Conservation (phyloP, 2,329 filamentous ascomycete genomes). For the Dothistroma pini region DNA sequence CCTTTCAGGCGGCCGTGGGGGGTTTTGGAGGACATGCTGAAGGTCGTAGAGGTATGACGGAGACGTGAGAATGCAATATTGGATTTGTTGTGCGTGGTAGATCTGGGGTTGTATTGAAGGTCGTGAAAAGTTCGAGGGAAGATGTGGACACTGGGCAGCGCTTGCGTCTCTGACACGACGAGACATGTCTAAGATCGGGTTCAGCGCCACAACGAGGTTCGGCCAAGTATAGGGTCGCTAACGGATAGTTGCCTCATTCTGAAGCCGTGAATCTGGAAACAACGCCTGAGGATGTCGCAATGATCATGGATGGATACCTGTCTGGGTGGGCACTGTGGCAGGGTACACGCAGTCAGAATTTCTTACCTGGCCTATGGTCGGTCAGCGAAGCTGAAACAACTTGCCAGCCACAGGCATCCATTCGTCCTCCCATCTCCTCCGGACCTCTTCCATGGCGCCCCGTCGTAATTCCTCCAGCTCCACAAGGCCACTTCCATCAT, state of each 20-base stretch:
- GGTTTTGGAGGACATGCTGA: background rate
- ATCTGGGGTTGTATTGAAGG: background rate
- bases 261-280: too few species aligned
- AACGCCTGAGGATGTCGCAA: too few species aligned
- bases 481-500: constrained; percentile 33
- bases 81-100: too few species aligned
- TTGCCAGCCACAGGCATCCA: constrained; percentile 81
- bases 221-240: background rate
- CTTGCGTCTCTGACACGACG: background rate
- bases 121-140: background rate
- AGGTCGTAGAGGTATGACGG: too few species aligned
- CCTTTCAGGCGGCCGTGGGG: background rate
- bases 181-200: background rate
- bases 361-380: background rate
- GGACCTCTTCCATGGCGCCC: constrained; percentile 76
- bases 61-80: too few species aligned
- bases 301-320: too few species aligned
- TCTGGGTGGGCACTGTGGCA: too few species aligned
- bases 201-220: background rate
- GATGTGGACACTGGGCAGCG: background rate
- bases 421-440: constrained; percentile 81
- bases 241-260: too few species aligned
- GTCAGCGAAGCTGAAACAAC: constrained; percentile 49
- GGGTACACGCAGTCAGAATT: too few species aligned
- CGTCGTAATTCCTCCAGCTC: constrained; percentile 64